Conservation (phyloP, 805 yeast species). For the Saturnispora saitoi region DNA sequence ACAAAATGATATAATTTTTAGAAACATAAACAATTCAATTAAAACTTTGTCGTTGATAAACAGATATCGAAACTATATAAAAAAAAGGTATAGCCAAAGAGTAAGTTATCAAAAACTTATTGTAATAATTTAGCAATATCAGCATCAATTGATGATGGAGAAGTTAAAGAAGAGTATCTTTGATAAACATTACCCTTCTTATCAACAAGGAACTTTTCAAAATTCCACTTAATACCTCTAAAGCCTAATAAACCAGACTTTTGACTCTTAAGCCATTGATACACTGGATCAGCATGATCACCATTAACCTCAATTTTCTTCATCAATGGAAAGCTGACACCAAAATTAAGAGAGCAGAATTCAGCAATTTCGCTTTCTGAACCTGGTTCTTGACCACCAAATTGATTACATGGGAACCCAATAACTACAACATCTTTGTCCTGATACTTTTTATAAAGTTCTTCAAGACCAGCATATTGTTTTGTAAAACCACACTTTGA, state of each 20-base stretch:
- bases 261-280: conserved; percentile 58
- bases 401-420: conserved; percentile 91
- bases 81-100: neutral
- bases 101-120: conserved; percentile 40
- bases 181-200: conserved; percentile 45
- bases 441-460: conserved; percentile 54
- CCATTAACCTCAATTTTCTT: conserved; percentile 90
- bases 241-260: conserved; percentile 59
- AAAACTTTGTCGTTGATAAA: neutral
- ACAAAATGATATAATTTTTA: no score
- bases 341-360: conserved; percentile 74
- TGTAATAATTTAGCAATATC: conserved; percentile 50
- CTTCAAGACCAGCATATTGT: conserved; percentile 67
- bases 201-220: conserved; percentile 50
- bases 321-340: conserved; percentile 86
- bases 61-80: neutral
- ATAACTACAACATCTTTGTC: conserved; percentile 56
- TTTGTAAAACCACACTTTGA: conserved; percentile 76
- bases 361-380: conserved; percentile 57
- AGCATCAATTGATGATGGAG: conserved; percentile 53
- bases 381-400: conserved; percentile 73
- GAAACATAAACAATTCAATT: no score
- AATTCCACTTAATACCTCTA: conserved; percentile 56
- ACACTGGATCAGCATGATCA: conserved; percentile 67
- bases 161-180: conserved; percentile 51